Percentiles rank a stretch among this genome's conserved stretches.
phyloP scores from a whole-genome alignment of 306 rosid species.

The Trifolium dubium region DNA sequence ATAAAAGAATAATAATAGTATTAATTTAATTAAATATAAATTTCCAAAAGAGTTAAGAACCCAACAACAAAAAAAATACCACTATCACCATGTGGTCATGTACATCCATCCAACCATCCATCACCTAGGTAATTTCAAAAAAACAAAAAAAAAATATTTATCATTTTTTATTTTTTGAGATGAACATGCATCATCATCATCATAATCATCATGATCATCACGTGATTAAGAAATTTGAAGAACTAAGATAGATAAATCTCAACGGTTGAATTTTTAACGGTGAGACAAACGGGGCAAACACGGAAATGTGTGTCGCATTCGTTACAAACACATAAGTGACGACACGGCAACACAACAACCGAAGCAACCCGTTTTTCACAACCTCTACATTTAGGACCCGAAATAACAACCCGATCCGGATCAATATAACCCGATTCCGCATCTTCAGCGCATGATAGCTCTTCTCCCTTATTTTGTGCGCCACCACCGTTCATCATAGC shows the following conservation, averaged over 20 bases:
- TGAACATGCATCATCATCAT: constrained; percentile 38
- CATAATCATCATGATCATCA: not conserved
- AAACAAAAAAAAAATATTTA: not conserved
- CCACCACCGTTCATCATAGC: constrained; percentile 57
- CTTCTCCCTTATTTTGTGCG: constrained; percentile 44
- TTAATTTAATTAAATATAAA: constrained; percentile 53
- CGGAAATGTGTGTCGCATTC: constrained; percentile 68
- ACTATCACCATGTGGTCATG: constrained; percentile 58
- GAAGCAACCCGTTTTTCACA: constrained; percentile 74
- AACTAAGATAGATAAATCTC: constrained; percentile 67
- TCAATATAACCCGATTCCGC: constrained; percentile 84
- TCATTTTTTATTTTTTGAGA: not conserved
- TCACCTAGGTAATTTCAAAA: constrained; percentile 33
- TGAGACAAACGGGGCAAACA: constrained; percentile 78
- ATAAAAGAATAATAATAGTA: constrained; percentile 73
- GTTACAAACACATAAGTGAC: constrained; percentile 76
- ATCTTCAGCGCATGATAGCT: constrained; percentile 67
- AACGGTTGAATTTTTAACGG: constrained; percentile 72
- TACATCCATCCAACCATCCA: constrained; percentile 65
- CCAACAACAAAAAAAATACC: constrained; percentile 36
- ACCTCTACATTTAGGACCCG: constrained; percentile 72
- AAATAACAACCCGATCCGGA: constrained; percentile 57
- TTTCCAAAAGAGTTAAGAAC: constrained; percentile 10
- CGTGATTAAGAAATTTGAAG: constrained; percentile 38
- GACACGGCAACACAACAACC: constrained; percentile 82